A percentile compares a stretch with the other conserved stretches of the same genome.
Evolutionary conservation across 495 filamentous ascomycete genomes (phyloP).

Genomic region (Hypoxylon crocopeplum): DNA sequence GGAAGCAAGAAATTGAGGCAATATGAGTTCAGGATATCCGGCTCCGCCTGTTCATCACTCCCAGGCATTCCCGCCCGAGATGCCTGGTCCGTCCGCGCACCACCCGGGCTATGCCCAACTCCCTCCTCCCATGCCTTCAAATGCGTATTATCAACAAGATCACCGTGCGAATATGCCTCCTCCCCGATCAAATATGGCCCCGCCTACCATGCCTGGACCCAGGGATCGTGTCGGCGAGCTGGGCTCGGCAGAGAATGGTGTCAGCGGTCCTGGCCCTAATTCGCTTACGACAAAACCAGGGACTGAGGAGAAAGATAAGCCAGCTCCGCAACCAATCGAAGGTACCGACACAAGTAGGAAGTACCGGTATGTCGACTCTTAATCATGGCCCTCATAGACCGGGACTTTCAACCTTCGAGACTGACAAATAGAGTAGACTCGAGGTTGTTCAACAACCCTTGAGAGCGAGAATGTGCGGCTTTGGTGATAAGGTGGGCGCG

Average conservation of each 20-base stretch:
- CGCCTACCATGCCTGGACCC: conserved; percentile 40
- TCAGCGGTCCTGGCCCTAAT: conserved; percentile 23
- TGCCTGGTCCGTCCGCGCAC: conserved; percentile 39
- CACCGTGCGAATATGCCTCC: conserved; percentile 44
- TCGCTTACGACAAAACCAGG: conserved; percentile 34
- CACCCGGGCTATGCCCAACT: conserved; percentile 42
- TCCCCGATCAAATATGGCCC: conserved; percentile 42
- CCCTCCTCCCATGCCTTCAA: conserved; percentile 41
- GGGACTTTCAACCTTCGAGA: no score
- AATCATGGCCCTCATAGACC: no score
- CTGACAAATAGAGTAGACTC: no score
- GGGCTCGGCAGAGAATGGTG: conserved; percentile 29
- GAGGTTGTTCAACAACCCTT: conserved; percentile 91
- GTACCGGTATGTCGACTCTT: conserved; percentile 38
- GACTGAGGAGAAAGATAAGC: conserved; percentile 37
- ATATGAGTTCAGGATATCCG: conserved; percentile 44
- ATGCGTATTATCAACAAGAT: conserved; percentile 38
- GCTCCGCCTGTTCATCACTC: conserved; percentile 42
- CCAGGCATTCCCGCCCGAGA: conserved; percentile 37
- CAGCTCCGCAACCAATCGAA: conserved; percentile 40
- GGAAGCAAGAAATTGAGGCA: conserved; percentile 22
- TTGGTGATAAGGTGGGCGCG: conserved; percentile 87
- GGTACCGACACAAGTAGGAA: conserved; percentile 39
- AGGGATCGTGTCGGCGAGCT: conserved; percentile 32
- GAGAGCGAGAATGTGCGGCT: conserved; percentile 97